A percentile compares a stretch with the other conserved stretches of the same genome.
phyloP scores from a whole-genome alignment of 1,139 yeast species.

The Magnusiomyces clavatus region DNA sequence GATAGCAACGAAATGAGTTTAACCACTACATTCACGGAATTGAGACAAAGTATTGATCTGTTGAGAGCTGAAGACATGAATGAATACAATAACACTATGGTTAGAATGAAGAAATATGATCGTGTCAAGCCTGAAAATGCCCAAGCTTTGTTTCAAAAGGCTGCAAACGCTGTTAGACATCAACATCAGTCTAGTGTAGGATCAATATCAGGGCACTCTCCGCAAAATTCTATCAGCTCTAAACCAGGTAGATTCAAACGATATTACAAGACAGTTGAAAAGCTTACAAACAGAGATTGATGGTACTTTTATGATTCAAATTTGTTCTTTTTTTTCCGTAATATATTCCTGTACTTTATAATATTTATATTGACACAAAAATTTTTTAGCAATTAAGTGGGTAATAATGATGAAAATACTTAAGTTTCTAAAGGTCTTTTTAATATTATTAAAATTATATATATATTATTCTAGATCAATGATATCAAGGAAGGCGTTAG shows the following conservation, averaged over 20 bases:
- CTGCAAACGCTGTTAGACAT: constrained; percentile 17
- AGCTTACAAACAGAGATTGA: constrained; percentile 4
- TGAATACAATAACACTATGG: constrained; percentile 47
- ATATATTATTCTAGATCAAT: too few relatives aligned
- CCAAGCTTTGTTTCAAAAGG: constrained; percentile 40
- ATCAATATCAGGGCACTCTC: constrained; percentile 34
- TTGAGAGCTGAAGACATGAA: constrained; percentile 41
- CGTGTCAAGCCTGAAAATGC: constrained; percentile 58
- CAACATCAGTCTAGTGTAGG: constrained; percentile 6
- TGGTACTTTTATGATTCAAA: neutral
- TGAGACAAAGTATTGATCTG: constrained; percentile 56
- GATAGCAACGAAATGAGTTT: constrained; percentile 30
- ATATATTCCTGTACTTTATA: too few relatives aligned
- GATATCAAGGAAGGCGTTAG: constrained; percentile 30
- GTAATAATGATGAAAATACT: too few relatives aligned
- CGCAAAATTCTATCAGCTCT: constrained; percentile 37
- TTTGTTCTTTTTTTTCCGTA: neutral
- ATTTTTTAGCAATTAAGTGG: too few relatives aligned
- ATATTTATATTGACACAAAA: too few relatives aligned
- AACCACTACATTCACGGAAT: constrained; percentile 45
- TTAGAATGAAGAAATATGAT: constrained; percentile 52
- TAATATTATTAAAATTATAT: too few relatives aligned
- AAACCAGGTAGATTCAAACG: constrained; percentile 7
- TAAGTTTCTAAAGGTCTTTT: too few relatives aligned
- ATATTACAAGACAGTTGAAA: constrained; percentile 10